Evolutionary conservation across 78 protist species (phyloP).

Genomic region (Anaeramoeba flamelloides): DNA sequence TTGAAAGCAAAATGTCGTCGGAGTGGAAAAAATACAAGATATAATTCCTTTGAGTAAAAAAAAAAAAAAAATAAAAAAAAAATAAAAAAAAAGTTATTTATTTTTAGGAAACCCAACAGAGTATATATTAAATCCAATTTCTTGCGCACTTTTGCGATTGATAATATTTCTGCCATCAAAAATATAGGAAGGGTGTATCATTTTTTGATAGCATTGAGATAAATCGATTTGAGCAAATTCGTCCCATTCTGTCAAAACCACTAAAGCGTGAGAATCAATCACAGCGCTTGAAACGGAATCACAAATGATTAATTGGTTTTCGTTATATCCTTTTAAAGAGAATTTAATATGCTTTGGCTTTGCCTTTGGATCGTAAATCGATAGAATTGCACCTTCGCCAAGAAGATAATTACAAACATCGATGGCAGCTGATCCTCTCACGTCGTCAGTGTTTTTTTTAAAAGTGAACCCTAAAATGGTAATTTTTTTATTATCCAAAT

Average conservation of each 20-base stretch:
- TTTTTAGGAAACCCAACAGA: neutral
- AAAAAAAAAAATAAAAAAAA: no score
- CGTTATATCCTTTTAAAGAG: neutral
- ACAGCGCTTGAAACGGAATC: neutral
- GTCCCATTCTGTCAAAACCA: constrained; percentile 84
- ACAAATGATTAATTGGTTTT: neutral
- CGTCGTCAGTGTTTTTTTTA: constrained; percentile 84
- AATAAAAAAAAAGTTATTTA: no score
- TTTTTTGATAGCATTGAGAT: constrained; percentile 10
- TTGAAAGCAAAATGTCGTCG: no score
- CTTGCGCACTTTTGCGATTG: constrained; percentile 28
- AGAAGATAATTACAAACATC: constrained; percentile 33
- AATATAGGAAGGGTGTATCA: constrained; percentile 68
- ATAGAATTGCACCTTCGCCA: constrained; percentile 62
- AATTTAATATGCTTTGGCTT: neutral
- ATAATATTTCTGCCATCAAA: constrained; percentile 73
- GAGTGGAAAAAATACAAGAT: no score
- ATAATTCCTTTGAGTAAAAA: no score
- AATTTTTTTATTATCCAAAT: constrained; percentile 55
- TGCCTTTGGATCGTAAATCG: constrained; percentile 82
- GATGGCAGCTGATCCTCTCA: constrained; percentile 62
- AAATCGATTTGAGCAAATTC: constrained; percentile 55
- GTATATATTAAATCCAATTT: constrained; percentile 55
- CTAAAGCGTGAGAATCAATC: constrained; percentile 53
- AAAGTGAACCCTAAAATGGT: constrained; percentile 69